phyloP scores from a whole-genome alignment of 371 early-diverging fungal genomes.

The Vairimorpha apis region DNA sequence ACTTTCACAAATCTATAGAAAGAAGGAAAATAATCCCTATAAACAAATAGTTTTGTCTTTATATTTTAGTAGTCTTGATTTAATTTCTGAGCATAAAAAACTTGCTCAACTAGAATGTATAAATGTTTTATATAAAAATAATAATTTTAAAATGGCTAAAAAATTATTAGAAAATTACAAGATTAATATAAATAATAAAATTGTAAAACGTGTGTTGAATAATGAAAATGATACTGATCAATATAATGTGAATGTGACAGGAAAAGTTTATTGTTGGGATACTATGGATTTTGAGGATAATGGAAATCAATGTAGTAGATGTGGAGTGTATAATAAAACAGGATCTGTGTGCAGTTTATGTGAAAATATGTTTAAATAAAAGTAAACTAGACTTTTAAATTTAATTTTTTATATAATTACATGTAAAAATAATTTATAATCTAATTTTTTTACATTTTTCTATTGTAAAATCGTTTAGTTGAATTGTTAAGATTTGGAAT shows the following conservation, averaged over 20 bases:
- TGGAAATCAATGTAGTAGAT: conserved; percentile 24
- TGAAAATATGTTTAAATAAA: conserved; percentile 17
- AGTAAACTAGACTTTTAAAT: background rate
- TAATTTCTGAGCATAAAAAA: conserved; percentile 38
- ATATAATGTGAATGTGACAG: conserved; percentile 18
- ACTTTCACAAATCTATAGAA: conserved; percentile 49
- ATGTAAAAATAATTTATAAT: no score
- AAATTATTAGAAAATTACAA: conserved; percentile 25
- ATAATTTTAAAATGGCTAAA: conserved; percentile 49
- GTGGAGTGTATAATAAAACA: conserved; percentile 21
- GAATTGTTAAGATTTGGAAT: no score
- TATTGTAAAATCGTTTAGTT: no score
- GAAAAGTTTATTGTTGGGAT: conserved; percentile 33
- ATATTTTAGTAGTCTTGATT: conserved; percentile 46
- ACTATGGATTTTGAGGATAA: background rate
- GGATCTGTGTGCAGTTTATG: conserved; percentile 36
- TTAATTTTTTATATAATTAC: background rate
- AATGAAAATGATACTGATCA: background rate
- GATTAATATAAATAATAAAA: background rate
- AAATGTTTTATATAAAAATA: conserved; percentile 49
- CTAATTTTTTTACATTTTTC: no score
- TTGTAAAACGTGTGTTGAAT: conserved; percentile 14
- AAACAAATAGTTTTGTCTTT: conserved; percentile 42
- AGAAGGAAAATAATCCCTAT: conserved; percentile 30
- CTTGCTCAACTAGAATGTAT: conserved; percentile 33